phyloP scores from a whole-genome alignment of 1,284 basidiomycete species.

The Bondarzewia mesenterica region DNA sequence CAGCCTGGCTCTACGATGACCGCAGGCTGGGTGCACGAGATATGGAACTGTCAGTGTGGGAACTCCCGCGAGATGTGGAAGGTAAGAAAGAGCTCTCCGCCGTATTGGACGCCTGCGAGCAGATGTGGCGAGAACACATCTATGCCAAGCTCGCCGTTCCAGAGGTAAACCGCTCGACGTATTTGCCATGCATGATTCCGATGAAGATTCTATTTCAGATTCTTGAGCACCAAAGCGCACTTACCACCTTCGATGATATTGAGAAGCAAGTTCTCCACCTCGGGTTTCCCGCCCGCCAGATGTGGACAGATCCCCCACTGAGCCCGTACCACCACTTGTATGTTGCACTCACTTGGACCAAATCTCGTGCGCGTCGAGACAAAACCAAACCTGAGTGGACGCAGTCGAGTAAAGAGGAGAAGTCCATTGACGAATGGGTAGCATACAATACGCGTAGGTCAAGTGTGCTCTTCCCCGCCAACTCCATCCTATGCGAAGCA shows the following conservation, averaged over 20 bases:
- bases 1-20: not conserved
- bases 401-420: not conserved
- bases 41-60: conserved; percentile 4
- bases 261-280: not conserved
- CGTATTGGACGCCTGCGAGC: not conserved
- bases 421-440: not conserved
- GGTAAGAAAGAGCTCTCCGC: conserved; percentile 1
- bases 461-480: not conserved
- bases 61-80: not conserved
- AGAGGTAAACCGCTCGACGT: not conserved
- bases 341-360: conserved; percentile 2
- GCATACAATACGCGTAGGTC: not conserved
- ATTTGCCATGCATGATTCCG: not conserved
- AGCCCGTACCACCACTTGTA: not conserved
- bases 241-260: not conserved
- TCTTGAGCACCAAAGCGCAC: not conserved
- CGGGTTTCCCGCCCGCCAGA: not conserved
- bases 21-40: conserved; percentile 2
- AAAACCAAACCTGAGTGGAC: not conserved
- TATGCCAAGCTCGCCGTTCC: conserved; percentile 1
- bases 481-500: not conserved
- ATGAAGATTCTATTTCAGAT: not conserved
- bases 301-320: not conserved
- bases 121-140: conserved; percentile 1
- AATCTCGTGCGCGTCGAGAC: not conserved